A percentile compares a stretch with the other conserved stretches of the same genome.
Evolutionary conservation across 2,329 filamentous ascomycete genomes (phyloP).

Genomic region (Bipolaris bicolor): DNA sequence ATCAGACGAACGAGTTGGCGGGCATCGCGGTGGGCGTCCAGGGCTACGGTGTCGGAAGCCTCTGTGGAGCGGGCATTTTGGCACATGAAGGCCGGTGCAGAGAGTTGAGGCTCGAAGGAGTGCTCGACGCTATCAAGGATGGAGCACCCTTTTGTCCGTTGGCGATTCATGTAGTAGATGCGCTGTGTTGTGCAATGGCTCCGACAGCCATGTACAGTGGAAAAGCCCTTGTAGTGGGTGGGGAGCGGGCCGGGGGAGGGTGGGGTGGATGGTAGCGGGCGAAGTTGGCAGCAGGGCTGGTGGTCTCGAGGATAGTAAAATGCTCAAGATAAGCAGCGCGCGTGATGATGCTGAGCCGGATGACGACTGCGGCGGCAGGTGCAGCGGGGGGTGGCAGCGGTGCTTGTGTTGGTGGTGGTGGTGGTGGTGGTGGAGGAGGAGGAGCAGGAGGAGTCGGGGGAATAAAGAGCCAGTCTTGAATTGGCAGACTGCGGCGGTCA

Average conservation of each 20-base stretch:
- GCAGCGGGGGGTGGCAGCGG: not conserved
- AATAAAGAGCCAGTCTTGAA: not conserved
- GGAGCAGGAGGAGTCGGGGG: not conserved
- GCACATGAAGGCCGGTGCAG: conserved; percentile 52
- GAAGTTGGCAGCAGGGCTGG: conserved; percentile 1
- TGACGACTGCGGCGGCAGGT: conserved; percentile 11
- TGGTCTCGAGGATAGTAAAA: conserved; percentile 4
- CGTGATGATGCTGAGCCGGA: conserved; percentile 28
- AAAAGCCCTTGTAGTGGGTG: conserved; percentile 2
- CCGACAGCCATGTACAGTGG: conserved; percentile 31
- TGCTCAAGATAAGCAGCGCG: conserved; percentile 9
- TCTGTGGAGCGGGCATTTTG: conserved; percentile 44
- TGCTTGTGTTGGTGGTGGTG: not conserved
- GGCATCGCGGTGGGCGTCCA: conserved; percentile 61
- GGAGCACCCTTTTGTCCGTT: conserved; percentile 42
- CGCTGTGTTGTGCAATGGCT: conserved; percentile 20
- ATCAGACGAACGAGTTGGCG: conserved; percentile 73
- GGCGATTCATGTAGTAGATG: conserved; percentile 48
- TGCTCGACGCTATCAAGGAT: conserved; percentile 42
- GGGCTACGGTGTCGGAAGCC: conserved; percentile 43
- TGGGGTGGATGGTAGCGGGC: not conserved
- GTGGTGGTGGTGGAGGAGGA: too few species aligned
- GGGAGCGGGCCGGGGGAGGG: conserved; percentile 10
- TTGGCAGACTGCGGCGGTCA: not conserved
- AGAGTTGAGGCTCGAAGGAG: conserved; percentile 35